These are phyloP conservation scores for Calvatia gigantea DNA, from an alignment of 768 basidiomycete genomes.

Conservation along the genomic window DNA sequence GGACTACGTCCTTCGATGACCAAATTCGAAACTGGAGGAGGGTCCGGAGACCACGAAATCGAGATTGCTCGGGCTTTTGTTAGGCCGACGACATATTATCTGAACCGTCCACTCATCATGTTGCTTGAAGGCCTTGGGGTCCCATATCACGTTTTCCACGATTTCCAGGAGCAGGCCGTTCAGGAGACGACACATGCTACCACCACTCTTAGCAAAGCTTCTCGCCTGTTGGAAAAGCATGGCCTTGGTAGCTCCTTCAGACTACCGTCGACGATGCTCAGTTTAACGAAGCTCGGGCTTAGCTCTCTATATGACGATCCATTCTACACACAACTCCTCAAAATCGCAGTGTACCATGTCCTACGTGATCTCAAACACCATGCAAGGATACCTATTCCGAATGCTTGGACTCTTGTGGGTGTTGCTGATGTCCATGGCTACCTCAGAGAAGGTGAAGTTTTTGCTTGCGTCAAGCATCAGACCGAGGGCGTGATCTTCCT, in stretches of 20 bases:
- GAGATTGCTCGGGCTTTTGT: slow-evolving; percentile 68
- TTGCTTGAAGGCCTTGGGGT: slow-evolving; percentile 60
- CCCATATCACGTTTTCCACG: slow-evolving; percentile 47
- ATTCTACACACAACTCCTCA: slow-evolving; percentile 52
- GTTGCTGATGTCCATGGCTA: slow-evolving; percentile 62
- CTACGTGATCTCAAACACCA: slow-evolving; percentile 61
- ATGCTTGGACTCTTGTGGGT: slow-evolving; percentile 66
- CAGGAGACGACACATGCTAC: slow-evolving; percentile 40
- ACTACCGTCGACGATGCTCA: slow-evolving; percentile 47
- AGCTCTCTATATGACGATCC: slow-evolving; percentile 29
- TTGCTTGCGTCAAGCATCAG: slow-evolving; percentile 49
- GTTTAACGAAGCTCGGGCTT: slow-evolving; percentile 46
- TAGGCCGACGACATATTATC: slow-evolving; percentile 50
- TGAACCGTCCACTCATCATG: slow-evolving; percentile 68
- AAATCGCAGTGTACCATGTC: slow-evolving; percentile 57
- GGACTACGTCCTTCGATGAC: slow-evolving; percentile 59
- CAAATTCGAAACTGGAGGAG: slow-evolving; percentile 50
- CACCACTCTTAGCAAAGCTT: slow-evolving; percentile 39
- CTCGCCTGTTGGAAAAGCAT: slow-evolving; percentile 47
- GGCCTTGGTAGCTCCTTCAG: slow-evolving; percentile 59
- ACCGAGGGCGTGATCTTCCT: slow-evolving; percentile 41
- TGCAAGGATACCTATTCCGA: slow-evolving; percentile 64
- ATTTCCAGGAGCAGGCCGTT: slow-evolving; percentile 51
- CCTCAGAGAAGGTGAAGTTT: slow-evolving; percentile 54
- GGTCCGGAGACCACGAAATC: slow-evolving; percentile 38